These are phyloP conservation scores for Solanum etuberosum DNA, from an alignment of 257 asterid species.

Conservation along the genomic window DNA sequence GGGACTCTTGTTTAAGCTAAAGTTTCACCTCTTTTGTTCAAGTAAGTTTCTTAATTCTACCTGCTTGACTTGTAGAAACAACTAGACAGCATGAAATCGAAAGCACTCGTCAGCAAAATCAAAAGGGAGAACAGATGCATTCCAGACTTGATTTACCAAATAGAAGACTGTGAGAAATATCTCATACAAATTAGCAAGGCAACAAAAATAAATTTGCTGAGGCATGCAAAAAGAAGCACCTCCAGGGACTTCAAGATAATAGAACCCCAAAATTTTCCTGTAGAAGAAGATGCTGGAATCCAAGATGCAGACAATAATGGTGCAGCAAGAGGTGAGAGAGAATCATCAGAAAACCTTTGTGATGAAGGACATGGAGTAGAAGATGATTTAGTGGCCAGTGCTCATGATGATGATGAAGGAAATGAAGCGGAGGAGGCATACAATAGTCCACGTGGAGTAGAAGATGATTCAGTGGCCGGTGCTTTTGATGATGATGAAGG, in stretches of 20 bases:
- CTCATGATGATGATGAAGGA: not conserved
- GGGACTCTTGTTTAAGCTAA: not conserved
- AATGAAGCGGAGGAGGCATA: not conserved
- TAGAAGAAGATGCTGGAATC: conserved; percentile 26
- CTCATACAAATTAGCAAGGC: conserved; percentile 75
- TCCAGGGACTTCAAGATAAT: conserved; percentile 72
- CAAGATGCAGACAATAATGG: conserved; percentile 21
- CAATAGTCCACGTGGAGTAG: conserved; percentile 30
- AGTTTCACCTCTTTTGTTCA: not conserved
- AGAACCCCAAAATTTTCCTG: conserved; percentile 24
- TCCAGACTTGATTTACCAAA: conserved; percentile 73
- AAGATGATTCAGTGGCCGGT: conserved; percentile 20
- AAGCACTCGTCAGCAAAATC: conserved; percentile 51
- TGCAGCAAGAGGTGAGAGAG: conserved; percentile 13
- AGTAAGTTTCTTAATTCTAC: not conserved
- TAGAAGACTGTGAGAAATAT: conserved; percentile 68
- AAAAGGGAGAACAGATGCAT: conserved; percentile 83
- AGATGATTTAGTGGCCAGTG: not conserved
- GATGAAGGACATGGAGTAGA: not conserved
- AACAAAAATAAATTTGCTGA: conserved; percentile 49
- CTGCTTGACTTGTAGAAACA: conserved; percentile 37
- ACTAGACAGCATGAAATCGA: conserved; percentile 41
- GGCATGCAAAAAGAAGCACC: conserved; percentile 86
- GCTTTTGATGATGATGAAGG: conserved; percentile 11
- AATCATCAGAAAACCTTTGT: conserved; percentile 18